Base-by-base conservation (phyloP, 495 filamentous ascomycete genomes). In the Xanthoparmelia taractica region DNA sequence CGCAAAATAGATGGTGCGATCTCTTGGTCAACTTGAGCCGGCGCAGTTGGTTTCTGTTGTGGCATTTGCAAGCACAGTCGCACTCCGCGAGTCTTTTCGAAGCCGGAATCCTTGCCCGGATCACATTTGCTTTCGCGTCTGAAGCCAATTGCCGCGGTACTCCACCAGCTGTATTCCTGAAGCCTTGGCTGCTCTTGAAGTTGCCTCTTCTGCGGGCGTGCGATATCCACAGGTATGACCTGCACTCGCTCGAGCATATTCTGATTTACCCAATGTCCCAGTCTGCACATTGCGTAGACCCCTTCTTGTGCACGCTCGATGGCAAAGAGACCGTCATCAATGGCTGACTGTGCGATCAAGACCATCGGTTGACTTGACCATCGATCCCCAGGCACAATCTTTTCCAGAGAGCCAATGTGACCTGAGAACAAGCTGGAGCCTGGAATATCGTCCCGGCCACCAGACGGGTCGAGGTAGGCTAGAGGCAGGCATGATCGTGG, bases 211-310 rank as follows among this genome's bases (percentile, higher is more conserved):
- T 29, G 37, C 8, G n/a, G 17, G 27, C 20, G 25, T 41, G n/a
- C 36, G 11, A 34, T 25, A 40, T 50, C 25, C 10, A 47, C 41
- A 48, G 61, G 18, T 52, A 18, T 43, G 33, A 23, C 27, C 27
- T 57, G 29, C 55, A 69, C 13, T 52, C 36, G n/a, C 27, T 69
- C 45, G n/a, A 79, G 56, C 11, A 67, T 63, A 61, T 79, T 73
- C 36, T 84, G 66, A 63, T 81, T 80, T 20, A 92, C 82, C 83
- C 84, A 87, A 4, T 76, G 70, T 1, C 80, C 86, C 57, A 96
- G 76, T 66, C 84, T 87, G 67, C 84, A 91, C 12, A 94, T 67
- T 18, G 84, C 83, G 72, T 89, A 95, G 15, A 91, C 76, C 0
- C 84, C 82, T 54, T 73, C 69, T 57, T 79, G 79, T 34, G 89